Evolutionary conservation across 202 grass and related monocot genomes (phyloP), one percentile per base, ranked within the genome.

Genomic region (Zizania palustris): DNA sequence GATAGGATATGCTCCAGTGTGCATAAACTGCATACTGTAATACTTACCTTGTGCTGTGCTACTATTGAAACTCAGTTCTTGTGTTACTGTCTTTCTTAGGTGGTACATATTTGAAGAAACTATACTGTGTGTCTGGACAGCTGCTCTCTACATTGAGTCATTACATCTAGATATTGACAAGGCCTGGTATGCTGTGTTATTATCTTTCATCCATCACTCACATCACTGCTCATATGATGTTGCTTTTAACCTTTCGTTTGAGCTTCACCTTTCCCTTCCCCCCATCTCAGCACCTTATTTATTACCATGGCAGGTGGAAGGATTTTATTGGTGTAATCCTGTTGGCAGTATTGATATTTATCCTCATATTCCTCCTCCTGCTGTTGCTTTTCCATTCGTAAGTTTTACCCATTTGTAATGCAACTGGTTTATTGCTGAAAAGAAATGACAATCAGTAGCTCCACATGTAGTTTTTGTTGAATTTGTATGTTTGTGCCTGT

Each of bases 31-130:
- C n/a, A 60, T 71, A 60, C 58, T 33, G 18, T 36, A 22, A 37
- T 22, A 9, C 1, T 20, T 20, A 51, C 59, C 5, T 67, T 44
- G 7, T 65, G 28, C n/a, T 60, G 34, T 76, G 45, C 43, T 53
- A 48, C 51, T 45, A 5, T 64, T 41, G 16, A 43, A 41, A 18
- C 7, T 40, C 38, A 46, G 65, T 76, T 57, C 45, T 76, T 72
- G 68, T 7, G 19, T 50, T 76, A 13, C 37, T 18, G 62, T 65
- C 45, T 86, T 81, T 86, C 72, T 34, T 67, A 99, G 96, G 96
- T 99, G 92, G 96, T 99, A 99, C 65, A 87, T 93, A 88, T 87
- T 99, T 81, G 83, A 85, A 78, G 91, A 99, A 85, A 89, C 91
- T 73, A 83, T 91, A 61, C 76, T 99, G 54, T 85, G 57, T 83